These are phyloP conservation scores for Pharus latifolius DNA, from an alignment of 176 grass and related monocot genomes.

Conservation along the genomic window DNA sequence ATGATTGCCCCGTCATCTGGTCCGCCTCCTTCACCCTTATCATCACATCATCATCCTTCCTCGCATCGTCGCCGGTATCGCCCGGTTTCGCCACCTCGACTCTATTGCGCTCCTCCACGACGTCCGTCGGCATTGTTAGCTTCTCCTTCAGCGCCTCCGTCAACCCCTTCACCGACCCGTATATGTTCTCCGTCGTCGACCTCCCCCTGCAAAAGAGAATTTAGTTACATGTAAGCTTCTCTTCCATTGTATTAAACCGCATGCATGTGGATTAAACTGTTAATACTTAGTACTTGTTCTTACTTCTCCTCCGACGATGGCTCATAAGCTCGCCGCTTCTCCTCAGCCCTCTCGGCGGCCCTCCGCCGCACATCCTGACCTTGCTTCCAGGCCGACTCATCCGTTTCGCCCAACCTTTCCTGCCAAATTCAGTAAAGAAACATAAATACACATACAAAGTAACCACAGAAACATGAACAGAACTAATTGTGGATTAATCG, in stretches of 20 bases:
- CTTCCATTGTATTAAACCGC: too few relatives aligned
- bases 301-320: conserved; percentile 23
- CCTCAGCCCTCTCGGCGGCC: conserved; percentile 29
- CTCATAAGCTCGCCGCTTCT: neutral
- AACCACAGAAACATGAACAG: neutral
- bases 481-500: neutral
- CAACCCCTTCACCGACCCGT: neutral
- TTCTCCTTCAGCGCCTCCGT: conserved; percentile 21
- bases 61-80: neutral
- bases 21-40: conserved; percentile 9
- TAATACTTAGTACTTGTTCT: too few relatives aligned
- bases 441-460: neutral
- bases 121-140: conserved; percentile 35
- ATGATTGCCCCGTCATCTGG: conserved; percentile 25
- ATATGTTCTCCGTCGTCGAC: conserved; percentile 30
- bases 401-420: conserved; percentile 24
- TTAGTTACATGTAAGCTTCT: too few relatives aligned
- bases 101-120: conserved; percentile 17
- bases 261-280: neutral
- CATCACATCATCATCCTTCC: conserved; percentile 2
- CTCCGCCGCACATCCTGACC: conserved; percentile 25
- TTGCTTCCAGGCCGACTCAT: conserved; percentile 49
- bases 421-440: neutral
- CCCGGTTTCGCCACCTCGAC: neutral
- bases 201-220: conserved; percentile 14